Evolutionary conservation across 768 basidiomycete species (phyloP).

Genomic region (Saitozyma sp.): DNA sequence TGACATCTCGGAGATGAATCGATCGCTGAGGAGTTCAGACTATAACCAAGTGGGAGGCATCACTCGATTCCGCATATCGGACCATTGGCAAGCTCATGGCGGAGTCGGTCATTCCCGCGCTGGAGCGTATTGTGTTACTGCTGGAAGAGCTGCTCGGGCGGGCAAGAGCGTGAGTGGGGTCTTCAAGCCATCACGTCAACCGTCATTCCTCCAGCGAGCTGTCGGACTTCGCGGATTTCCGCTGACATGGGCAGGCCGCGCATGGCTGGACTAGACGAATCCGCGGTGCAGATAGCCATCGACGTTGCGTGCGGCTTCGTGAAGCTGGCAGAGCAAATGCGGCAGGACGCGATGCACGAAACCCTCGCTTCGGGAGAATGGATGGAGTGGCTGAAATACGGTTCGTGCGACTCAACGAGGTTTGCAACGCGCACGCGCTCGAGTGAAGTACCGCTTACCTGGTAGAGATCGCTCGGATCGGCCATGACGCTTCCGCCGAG

Average conservation of each 20-base stretch:
- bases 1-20: not conserved
- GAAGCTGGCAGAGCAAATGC: not conserved
- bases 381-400: slow-evolving; percentile 42
- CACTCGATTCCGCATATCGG: slow-evolving; percentile 19
- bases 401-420: slow-evolving; percentile 16
- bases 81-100: slow-evolving; percentile 29
- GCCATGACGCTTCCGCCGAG: slow-evolving; percentile 3
- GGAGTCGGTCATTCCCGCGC: slow-evolving; percentile 34
- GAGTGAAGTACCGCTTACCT: not conserved
- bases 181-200: slow-evolving; percentile 1
- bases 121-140: slow-evolving; percentile 29
- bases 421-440: not conserved
- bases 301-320: slow-evolving; percentile 19
- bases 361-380: slow-evolving; percentile 26
- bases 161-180: slow-evolving; percentile 14
- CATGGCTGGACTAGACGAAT: not conserved
- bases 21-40: slow-evolving; percentile 22
- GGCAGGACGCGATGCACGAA: slow-evolving; percentile 13
- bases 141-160: slow-evolving; percentile 37
- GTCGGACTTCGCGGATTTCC: slow-evolving; percentile 1
- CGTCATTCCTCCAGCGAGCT: slow-evolving; percentile 1
- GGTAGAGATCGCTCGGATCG: slow-evolving; percentile 8
- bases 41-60: slow-evolving; percentile 39
- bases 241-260: not conserved
- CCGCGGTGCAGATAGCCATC: slow-evolving; percentile 9